Conservation (phyloP, 345 rosid species). For the Xanthoceras sorbifolium region DNA sequence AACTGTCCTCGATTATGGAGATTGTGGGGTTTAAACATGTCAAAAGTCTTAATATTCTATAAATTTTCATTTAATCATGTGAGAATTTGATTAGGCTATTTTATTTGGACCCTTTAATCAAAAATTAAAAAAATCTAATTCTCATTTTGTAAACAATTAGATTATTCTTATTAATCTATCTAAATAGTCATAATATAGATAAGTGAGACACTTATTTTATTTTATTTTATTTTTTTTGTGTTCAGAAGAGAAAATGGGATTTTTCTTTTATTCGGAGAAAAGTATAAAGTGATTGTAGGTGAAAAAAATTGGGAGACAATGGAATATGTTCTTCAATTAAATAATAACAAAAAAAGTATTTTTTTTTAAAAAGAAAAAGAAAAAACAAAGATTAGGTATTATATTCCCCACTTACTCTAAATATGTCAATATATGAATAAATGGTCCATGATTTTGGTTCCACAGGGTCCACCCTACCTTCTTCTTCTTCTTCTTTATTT, state of each 20-base stretch:
- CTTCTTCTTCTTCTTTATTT: too few species aligned
- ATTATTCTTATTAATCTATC: too few species aligned
- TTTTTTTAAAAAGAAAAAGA: not conserved
- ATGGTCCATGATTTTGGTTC: constrained; percentile 22
- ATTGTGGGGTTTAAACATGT: not conserved
- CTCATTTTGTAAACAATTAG: too few species aligned
- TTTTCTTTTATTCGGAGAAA: not conserved
- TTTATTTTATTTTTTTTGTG: not conserved
- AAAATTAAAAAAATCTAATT: not conserved
- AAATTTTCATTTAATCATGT: not conserved
- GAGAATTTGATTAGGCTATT: not conserved
- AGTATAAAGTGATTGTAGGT: not conserved
- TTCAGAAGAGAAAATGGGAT: not conserved
- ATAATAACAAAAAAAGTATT: not conserved
- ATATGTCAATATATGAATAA: not conserved
- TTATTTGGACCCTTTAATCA: not conserved
- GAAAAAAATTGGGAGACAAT: not conserved
- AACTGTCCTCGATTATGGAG: not conserved
- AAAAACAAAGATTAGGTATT: not conserved
- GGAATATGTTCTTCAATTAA: not conserved
- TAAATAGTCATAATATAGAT: too few species aligned
- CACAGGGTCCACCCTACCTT: not conserved
- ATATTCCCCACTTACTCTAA: constrained; percentile 16
- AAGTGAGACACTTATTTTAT: too few species aligned
- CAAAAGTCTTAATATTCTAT: not conserved